Conservation (phyloP, 768 basidiomycete species). For the Trametes punicea region DNA sequence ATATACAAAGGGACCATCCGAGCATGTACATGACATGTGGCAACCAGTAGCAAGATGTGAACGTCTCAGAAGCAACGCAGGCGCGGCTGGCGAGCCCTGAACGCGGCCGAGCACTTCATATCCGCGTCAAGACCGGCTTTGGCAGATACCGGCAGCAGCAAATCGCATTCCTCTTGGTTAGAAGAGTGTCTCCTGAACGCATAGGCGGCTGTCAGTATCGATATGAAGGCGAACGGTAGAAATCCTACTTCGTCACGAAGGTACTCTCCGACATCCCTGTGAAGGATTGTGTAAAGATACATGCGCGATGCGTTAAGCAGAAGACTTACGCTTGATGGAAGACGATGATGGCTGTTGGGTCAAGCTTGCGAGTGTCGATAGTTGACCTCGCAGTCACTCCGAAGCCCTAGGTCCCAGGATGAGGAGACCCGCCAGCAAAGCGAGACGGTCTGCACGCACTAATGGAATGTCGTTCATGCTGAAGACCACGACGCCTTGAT, state of each 20-base stretch:
- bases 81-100: constrained; percentile 8
- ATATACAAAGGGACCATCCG: constrained; percentile 3
- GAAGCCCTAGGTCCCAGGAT: constrained; percentile 67
- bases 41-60: constrained; percentile 8
- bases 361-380: constrained; percentile 92
- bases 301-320: background rate
- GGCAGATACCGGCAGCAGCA: background rate
- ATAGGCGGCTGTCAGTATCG: background rate
- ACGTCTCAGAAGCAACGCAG: constrained; percentile 7
- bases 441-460: constrained; percentile 42
- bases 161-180: constrained; percentile 27
- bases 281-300: constrained; percentile 2
- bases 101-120: constrained; percentile 45
- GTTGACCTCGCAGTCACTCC: constrained; percentile 97
- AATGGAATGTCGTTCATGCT: constrained; percentile 95
- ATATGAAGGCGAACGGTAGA: background rate
- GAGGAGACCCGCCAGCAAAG: background rate
- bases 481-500: constrained; percentile 96
- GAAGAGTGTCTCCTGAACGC: constrained; percentile 72
- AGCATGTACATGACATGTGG: constrained; percentile 1
- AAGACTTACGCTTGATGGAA: constrained; percentile 93
- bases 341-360: constrained; percentile 95
- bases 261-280: constrained; percentile 96
- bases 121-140: constrained; percentile 24
- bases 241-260: constrained; percentile 82